These are phyloP conservation scores for Adansonia rubrostipa DNA, from an alignment of 441 rosid genomes.

Conservation along the genomic window DNA sequence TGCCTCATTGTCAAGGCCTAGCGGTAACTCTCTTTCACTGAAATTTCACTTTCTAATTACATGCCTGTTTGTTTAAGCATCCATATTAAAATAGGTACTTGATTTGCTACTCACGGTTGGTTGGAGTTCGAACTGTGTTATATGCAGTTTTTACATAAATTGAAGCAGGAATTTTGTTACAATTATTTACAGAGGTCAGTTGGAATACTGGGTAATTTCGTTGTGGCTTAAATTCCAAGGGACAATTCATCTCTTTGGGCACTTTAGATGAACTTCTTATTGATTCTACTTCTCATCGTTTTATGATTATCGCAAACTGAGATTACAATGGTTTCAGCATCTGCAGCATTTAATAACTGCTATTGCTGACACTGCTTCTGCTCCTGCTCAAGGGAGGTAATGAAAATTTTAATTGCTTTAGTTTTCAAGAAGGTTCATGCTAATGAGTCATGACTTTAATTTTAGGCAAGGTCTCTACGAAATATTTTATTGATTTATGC, in stretches of 20 bases:
- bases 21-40: not conserved
- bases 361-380: constrained; percentile 42
- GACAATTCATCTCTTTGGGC: too few species aligned
- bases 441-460: not conserved
- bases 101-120: not conserved
- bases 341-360: constrained; percentile 55
- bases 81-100: not conserved
- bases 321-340: constrained; percentile 24
- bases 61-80: not conserved
- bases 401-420: constrained; percentile 7
- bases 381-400: constrained; percentile 56
- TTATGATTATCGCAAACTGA: constrained; percentile 11
- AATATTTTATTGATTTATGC: not conserved
- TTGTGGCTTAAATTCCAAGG: not conserved
- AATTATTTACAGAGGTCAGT: not conserved
- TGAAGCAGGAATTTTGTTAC: not conserved
- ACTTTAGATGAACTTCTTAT: not conserved
- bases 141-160: not conserved
- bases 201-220: not conserved
- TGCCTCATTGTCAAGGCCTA: not conserved
- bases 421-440: not conserved
- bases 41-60: not conserved
- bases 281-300: not conserved
- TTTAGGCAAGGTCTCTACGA: not conserved
- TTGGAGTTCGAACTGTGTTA: not conserved